Evolutionary conservation across 257 asterid species (phyloP), one percentile per base, ranked within the genome.

Genomic region (Cynanchum wilfordii): DNA sequence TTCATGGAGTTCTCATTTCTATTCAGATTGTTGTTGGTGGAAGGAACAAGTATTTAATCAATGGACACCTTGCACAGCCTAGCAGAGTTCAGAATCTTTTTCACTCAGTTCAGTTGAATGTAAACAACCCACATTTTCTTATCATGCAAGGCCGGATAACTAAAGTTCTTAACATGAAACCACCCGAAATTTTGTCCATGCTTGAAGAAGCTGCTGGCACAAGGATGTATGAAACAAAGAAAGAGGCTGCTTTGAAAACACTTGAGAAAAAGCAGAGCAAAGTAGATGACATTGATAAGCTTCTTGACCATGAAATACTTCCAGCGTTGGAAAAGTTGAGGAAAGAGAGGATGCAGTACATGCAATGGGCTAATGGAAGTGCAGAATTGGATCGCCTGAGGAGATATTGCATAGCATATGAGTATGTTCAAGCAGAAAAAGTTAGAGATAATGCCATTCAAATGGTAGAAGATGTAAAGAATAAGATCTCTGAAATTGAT

Each of bases 141-240:
- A 95, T 95, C 70, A 94, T 94, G 99, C 99, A 94, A 94, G 97
- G 97, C 75, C 96, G 99, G 30, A 94, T 94, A 42, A 95, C 99
- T 66, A 95, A 95, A 77, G 99, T 95, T 77, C 78, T 95, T 82
- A 95, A 95, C 76, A 95, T 95, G 99, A 95, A 92, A 83, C 99
- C 99, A 65, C 99, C 90, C 33, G 99, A 95, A 82, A 92, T 87
- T 54, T 81, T 95, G 84, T 95, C 99, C 75, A 94, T 94, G 97
- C 99, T 94, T 19, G 99, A 94, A 82, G 99, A 94, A 84, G 99
- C 99, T 76, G 96, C 99, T 36, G 99, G 99, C 71, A 95, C 99
- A 19, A 90, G 99, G 87, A 95, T 95, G 99, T 95, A 92, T 20
- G 99, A 95, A 72, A 95, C 92, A 17, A 95, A 95, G 88, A 95